phyloP scores from a whole-genome alignment of 176 grass and related monocot genomes.

The Aegilops umbellulata region DNA sequence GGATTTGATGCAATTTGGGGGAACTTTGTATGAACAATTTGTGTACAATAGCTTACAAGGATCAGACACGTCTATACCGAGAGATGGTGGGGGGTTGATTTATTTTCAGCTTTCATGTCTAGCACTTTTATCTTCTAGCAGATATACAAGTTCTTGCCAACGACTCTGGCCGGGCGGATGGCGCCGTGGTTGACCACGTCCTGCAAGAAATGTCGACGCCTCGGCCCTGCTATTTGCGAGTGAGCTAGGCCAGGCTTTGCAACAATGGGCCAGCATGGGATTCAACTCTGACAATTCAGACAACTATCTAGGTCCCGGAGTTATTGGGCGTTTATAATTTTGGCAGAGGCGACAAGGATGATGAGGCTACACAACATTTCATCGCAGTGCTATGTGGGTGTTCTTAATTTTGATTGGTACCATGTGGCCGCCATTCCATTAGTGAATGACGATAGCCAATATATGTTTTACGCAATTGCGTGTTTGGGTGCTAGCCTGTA shows the following conservation, averaged over 20 bases:
- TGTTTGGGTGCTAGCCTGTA: slow-evolving; percentile 10
- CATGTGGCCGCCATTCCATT: slow-evolving; percentile 27
- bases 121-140: no score
- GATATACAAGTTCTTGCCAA: no score
- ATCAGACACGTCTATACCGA: no score
- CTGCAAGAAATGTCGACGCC: no score
- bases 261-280: not conserved
- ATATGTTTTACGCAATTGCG: not conserved
- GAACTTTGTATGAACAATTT: no score
- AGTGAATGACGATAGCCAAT: not conserved
- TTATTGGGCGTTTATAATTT: slow-evolving; percentile 37
- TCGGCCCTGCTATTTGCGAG: slow-evolving; percentile 52
- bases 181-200: no score
- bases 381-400: slow-evolving; percentile 31
- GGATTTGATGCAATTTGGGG: no score
- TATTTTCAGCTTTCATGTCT: no score
- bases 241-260: slow-evolving; percentile 43
- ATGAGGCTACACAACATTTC: slow-evolving; percentile 12
- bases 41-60: no score
- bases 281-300: slow-evolving; percentile 16
- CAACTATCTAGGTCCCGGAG: slow-evolving; percentile 43
- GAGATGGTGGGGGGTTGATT: no score
- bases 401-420: slow-evolving; percentile 39
- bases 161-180: no score
- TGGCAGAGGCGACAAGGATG: slow-evolving; percentile 25